Conservation (phyloP, 352 stramenopile species). For the Phytophthora podocarpi region DNA sequence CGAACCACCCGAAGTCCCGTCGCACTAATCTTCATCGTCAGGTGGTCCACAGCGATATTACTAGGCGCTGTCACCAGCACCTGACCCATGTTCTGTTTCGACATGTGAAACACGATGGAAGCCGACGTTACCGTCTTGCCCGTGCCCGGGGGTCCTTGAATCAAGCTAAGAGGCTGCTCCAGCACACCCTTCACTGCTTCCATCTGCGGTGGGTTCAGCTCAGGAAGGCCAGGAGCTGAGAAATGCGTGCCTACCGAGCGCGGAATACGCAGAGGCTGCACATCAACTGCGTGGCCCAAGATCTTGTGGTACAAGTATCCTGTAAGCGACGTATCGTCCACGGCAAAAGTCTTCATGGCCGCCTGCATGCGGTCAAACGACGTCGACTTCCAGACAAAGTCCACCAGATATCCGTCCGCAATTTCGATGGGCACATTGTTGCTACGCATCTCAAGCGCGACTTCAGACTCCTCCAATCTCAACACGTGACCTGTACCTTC, state of each 20-base stretch:
- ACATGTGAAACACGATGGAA: constrained; percentile 99
- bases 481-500: constrained; percentile 95
- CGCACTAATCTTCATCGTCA: constrained; percentile 97
- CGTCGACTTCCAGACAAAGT: constrained; percentile 99
- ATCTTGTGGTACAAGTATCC: constrained; percentile 99
- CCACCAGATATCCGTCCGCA: constrained; percentile 95
- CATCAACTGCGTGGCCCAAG: constrained; percentile 96
- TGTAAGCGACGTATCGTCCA: constrained; percentile 98
- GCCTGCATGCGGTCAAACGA: constrained; percentile 99
- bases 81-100: constrained; percentile 98
- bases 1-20: constrained; percentile 98
- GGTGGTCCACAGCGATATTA: constrained; percentile 98
- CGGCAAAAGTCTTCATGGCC: constrained; percentile 98
- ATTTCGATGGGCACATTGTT: constrained; percentile 92
- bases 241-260: constrained; percentile 74
- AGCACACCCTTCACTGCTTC: constrained; percentile 95
- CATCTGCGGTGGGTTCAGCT: constrained; percentile 98
- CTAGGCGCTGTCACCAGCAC: constrained; percentile 98
- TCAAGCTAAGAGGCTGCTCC: constrained; percentile 97
- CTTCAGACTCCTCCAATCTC: constrained; percentile 82
- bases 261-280: constrained; percentile 88
- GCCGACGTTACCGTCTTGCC: constrained; percentile 98
- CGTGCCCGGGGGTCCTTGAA: constrained; percentile 97
- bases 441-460: constrained; percentile 87
- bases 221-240: constrained; percentile 94